Base-by-base conservation (phyloP, 176 grass and related monocot species). In the Pontederia crassipes region DNA sequence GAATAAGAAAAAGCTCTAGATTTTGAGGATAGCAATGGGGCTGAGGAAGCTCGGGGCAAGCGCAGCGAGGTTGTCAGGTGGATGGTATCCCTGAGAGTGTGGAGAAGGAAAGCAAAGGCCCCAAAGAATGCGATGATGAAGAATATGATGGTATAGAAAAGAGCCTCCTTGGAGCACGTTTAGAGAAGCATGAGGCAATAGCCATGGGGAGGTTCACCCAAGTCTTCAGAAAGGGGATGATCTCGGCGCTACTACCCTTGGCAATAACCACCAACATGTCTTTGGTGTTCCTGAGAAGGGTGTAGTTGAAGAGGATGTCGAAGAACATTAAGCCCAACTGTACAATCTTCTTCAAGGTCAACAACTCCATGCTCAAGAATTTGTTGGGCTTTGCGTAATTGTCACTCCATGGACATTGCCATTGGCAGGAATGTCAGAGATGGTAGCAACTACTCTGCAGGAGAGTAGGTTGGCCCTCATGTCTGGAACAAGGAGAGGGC, bases 231-330 rank as follows among this genome's bases (percentile, higher is more conserved):
- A 91, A 91, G 13, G 83, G 88, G 66, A 91, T 91, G 69, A 91
- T 91, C 72, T 91, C 88, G 4, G 84, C 84, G 78, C 83, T 87
- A 80, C 88, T 93, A 47, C 88, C 84, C 65, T 87, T 78, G 64
- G 88, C 77, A 8, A 83, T 93, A 5, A 93, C 88, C 59, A 93
- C 88, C 16, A 93, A 77, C 88, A 93, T 83, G 58, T 91, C 88
- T 80, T 91, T 91, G 49, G 88, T 91, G 63, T 91, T 80, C 58
- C 88, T 66, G 11, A 93, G 80, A 82, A 93, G 87, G 47, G 88
- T 87, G 67, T 93, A 93, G 69, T 93, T 93, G 80, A 93, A 93
- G 3, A 93, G 78, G 57, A 93, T 93, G 69, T 83, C 87, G 75
- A 93, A 93, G 80, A 93, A 91, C 89, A 93, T 93, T 15, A 93